Evolutionary conservation across 106 monocot species (phyloP), one percentile per base, ranked within the genome.

Genomic region (Phalaenopsis aphrodite): DNA sequence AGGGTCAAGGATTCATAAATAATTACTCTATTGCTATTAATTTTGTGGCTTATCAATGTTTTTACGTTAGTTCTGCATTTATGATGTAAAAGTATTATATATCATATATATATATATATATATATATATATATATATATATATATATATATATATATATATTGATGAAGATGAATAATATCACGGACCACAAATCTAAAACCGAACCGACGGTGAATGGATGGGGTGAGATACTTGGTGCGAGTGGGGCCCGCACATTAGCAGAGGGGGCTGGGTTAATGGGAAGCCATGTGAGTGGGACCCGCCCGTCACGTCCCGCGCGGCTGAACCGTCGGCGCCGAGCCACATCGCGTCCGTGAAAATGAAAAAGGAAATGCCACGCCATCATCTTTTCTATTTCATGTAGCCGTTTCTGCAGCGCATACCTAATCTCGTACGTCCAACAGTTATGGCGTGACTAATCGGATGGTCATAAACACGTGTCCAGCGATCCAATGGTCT

Each of bases 261-360:
- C 0, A 52, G 30, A 30, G 52, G 12, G 52, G 14, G 52, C 12
- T 12, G 52, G 52, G 11, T 12, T 52, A 0, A 12, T 10, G 52
- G 3, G 52, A 52, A 52, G 52, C 52, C 52, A 52, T 52, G 52
- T 52, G 52, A 52, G 69, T 9, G 43, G 72, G 83, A 71, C 78
- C 82, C 82, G 47, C 82, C 48, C 43, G 82, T 82, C 77, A 78
- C 71, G 83, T 72, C 72, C 71, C n/a, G 78, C 56, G 47, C 83
- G 83, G 72, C 56, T 82, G 77, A 66, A 77, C 24, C 82, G 76
- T 82, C 82, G 83, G 71, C 78, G 75, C 73, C 73, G 3, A 42
- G 73, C 42, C 73, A 41, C 73, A 73, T 42, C 73, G 73, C 73
- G 73, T 73, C 73, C 73, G 42, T 41, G 49, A 21, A 42, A 45